These are phyloP conservation scores for Cladophialophora yegresii DNA, from an alignment of 2,329 filamentous ascomycete genomes.

Conservation along the genomic window DNA sequence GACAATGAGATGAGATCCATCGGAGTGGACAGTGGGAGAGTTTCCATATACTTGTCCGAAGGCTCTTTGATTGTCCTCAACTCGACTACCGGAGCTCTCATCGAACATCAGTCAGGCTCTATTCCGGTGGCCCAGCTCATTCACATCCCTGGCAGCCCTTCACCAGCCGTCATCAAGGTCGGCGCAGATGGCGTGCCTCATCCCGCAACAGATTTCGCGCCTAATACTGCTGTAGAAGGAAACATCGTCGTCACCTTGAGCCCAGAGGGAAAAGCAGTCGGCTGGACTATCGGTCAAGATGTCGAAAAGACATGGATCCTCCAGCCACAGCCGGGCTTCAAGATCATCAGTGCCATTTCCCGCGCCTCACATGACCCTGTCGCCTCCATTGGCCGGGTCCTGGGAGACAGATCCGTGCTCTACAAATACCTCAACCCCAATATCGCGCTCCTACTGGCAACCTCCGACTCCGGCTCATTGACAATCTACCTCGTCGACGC, in stretches of 20 bases:
- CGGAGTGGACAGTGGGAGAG: constrained; percentile 60
- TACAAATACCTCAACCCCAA: constrained; percentile 98
- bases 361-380: constrained; percentile 78
- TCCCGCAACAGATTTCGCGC: constrained; percentile 38
- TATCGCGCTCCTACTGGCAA: constrained; percentile 71
- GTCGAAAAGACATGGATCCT: constrained; percentile 70
- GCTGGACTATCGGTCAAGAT: constrained; percentile 46
- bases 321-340: constrained; percentile 64
- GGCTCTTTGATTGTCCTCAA: constrained; percentile 62
- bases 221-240: constrained; percentile 38
- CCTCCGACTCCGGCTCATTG: constrained; percentile 60
- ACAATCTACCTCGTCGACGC: constrained; percentile 81
- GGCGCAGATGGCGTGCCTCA: constrained; percentile 42
- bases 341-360: constrained; percentile 67
- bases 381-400: constrained; percentile 90
- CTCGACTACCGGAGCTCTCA: constrained; percentile 47
- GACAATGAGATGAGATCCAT: constrained; percentile 67
- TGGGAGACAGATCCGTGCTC: constrained; percentile 86
- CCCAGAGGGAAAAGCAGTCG: constrained; percentile 45
- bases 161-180: constrained; percentile 40
- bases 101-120: constrained; percentile 37
- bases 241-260: constrained; percentile 47
- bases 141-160: constrained; percentile 30
- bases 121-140: constrained; percentile 27
- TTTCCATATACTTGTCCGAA: constrained; percentile 61